These are phyloP conservation scores for Saccharomycopsis schoenii DNA, from an alignment of 805 yeast species.

Conservation along the genomic window DNA sequence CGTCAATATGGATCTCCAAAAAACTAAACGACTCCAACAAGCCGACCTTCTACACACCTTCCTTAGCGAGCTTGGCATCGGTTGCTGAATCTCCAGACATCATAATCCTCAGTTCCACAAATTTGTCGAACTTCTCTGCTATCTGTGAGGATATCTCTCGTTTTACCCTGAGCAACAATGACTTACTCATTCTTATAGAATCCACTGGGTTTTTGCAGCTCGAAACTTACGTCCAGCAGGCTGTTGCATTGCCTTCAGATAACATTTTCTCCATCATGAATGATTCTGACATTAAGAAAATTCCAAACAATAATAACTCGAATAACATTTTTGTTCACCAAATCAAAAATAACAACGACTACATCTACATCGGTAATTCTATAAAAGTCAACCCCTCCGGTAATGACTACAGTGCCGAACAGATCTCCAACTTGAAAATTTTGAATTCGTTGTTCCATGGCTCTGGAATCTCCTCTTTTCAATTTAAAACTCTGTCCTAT, in stretches of 20 bases:
- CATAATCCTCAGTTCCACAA: constrained; percentile 36
- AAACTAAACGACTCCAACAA: constrained; percentile 25
- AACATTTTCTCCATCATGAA: constrained; percentile 47
- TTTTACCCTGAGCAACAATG: constrained; percentile 26
- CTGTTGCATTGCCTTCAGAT: constrained; percentile 32
- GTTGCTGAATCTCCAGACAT: constrained; percentile 26
- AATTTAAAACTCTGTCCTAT: constrained; percentile 36
- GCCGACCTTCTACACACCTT: not conserved
- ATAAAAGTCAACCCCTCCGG: constrained; percentile 24
- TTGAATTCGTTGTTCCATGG: constrained; percentile 30
- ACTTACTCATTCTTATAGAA: constrained; percentile 52
- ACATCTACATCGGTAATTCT: constrained; percentile 29
- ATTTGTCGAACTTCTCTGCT: constrained; percentile 42
- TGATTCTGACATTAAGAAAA: constrained; percentile 42
- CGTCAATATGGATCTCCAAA: constrained; percentile 18
- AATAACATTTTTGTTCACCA: constrained; percentile 27
- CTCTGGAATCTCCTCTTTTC: constrained; percentile 30
- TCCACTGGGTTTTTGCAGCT: constrained; percentile 62
- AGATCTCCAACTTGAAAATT: constrained; percentile 26
- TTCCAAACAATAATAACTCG: constrained; percentile 22
- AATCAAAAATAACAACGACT: constrained; percentile 31
- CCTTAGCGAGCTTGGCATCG: not conserved
- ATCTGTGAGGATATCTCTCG: constrained; percentile 30
- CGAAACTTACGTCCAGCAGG: constrained; percentile 48
- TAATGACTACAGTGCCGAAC: constrained; percentile 33